phyloP scores from a whole-genome alignment of 805 yeast genomes.

The Cyberlindnera amylophila region DNA sequence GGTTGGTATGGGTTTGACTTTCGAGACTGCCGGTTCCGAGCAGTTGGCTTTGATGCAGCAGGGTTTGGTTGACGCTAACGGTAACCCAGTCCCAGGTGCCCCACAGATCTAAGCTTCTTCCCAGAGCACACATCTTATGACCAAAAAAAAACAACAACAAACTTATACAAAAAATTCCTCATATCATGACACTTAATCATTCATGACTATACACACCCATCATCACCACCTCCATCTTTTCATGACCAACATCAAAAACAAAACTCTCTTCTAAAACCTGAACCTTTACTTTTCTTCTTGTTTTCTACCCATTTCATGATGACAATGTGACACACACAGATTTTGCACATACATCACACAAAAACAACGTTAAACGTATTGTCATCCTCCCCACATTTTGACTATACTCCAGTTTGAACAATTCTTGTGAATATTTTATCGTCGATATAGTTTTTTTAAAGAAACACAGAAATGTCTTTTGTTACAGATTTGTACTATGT shows the following conservation, averaged over 20 bases:
- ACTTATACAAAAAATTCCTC: not conserved
- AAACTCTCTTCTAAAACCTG: not conserved
- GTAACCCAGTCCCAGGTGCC: conserved; percentile 82
- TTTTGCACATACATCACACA: not conserved
- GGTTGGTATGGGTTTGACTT: conserved; percentile 91
- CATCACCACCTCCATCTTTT: not conserved
- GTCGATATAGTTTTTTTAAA: conserved; percentile 2
- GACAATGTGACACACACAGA: not conserved
- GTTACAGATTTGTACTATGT: too few species aligned
- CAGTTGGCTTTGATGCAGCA: conserved; percentile 89
- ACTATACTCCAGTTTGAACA: not conserved
- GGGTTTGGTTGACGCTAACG: conserved; percentile 77
- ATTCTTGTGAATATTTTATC: conserved; percentile 11
- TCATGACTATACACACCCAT: not conserved
- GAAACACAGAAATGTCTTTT: not conserved
- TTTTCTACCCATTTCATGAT: not conserved
- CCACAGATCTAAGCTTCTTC: conserved; percentile 44
- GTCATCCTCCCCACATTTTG: not conserved
- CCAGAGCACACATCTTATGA: not conserved
- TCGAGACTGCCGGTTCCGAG: conserved; percentile 93
- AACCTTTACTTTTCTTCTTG: not conserved
- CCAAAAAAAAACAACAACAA: not conserved
- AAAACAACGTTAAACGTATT: not conserved
- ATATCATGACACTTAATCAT: not conserved
- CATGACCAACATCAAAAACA: too few species aligned